These are phyloP conservation scores for Podospora australis DNA, from an alignment of 495 filamentous ascomycete species.

Conservation along the genomic window DNA sequence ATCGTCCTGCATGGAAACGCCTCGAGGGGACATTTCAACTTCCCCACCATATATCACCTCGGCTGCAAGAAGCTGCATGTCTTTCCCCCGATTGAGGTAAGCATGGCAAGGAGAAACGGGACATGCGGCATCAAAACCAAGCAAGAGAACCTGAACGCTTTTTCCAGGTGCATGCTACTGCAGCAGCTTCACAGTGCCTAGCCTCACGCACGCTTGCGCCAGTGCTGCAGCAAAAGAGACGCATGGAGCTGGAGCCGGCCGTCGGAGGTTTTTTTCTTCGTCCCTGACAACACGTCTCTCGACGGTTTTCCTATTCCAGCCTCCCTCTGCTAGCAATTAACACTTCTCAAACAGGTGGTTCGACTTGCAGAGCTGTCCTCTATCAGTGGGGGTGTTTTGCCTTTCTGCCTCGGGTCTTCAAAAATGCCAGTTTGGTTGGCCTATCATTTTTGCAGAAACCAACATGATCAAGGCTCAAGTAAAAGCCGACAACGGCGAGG, in stretches of 20 bases:
- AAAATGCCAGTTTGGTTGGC: too few species aligned
- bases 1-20: slow-evolving; percentile 1
- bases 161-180: not conserved
- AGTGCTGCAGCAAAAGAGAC: not conserved
- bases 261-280: slow-evolving; percentile 5
- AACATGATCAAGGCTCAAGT: not conserved
- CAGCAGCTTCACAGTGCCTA: too few species aligned
- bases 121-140: not conserved
- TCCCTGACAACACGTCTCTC: not conserved
- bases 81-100: not conserved
- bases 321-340: not conserved
- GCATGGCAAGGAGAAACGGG: not conserved
- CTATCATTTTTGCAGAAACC: slow-evolving; percentile 2
- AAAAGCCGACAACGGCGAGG: slow-evolving; percentile 1
- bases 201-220: too few species aligned
- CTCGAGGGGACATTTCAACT: not conserved
- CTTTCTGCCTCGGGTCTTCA: not conserved
- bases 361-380: too few species aligned
- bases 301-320: slow-evolving; percentile 3
- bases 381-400: too few species aligned
- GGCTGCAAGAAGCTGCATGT: too few species aligned
- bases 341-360: too few species aligned
- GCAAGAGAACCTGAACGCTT: too few species aligned
- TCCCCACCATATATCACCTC: not conserved
- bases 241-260: not conserved